Conservation (phyloP, 108 stramenopile species). For the Nitzschia palea region DNA sequence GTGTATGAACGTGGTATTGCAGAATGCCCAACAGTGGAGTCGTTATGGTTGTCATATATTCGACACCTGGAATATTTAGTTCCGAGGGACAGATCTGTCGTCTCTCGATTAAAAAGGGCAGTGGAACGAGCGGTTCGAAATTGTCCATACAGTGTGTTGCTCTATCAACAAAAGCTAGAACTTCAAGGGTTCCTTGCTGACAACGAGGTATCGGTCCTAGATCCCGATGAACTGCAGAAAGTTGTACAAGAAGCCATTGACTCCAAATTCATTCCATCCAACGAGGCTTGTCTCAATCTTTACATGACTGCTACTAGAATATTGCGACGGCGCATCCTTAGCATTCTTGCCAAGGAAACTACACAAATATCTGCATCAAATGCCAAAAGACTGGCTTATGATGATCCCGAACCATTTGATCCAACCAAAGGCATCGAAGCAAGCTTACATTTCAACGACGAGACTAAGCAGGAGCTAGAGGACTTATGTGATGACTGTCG, state of each 20-base stretch:
- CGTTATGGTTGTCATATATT: slow-evolving; percentile 74
- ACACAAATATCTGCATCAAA: neutral
- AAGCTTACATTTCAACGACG: slow-evolving; percentile 22
- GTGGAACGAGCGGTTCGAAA: slow-evolving; percentile 76
- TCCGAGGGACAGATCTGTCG: slow-evolving; percentile 3
- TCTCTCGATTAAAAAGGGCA: slow-evolving; percentile 37
- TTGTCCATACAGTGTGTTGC: slow-evolving; percentile 71
- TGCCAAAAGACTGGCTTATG: slow-evolving; percentile 14
- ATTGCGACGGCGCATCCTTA: slow-evolving; percentile 42
- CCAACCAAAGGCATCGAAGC: slow-evolving; percentile 1
- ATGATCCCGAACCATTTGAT: slow-evolving; percentile 33
- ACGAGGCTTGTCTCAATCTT: slow-evolving; percentile 25
- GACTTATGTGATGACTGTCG: slow-evolving; percentile 75
- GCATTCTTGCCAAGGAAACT: slow-evolving; percentile 12
- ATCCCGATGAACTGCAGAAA: slow-evolving; percentile 66
- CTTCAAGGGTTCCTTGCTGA: slow-evolving; percentile 32
- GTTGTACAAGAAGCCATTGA: slow-evolving; percentile 57
- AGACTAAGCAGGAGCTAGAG: slow-evolving; percentile 57
- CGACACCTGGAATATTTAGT: slow-evolving; percentile 33
- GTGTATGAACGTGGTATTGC: slow-evolving; percentile 78
- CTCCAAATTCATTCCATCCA: slow-evolving; percentile 52
- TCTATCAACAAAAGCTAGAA: slow-evolving; percentile 51
- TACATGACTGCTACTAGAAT: slow-evolving; percentile 34
- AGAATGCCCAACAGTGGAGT: slow-evolving; percentile 87
- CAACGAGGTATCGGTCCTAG: slow-evolving; percentile 44